A percentile compares a stretch with the other conserved stretches of the same genome.
These are phyloP conservation scores for Volvox africanus DNA, from an alignment of 139 green algal species.

Conservation along the genomic window DNA sequence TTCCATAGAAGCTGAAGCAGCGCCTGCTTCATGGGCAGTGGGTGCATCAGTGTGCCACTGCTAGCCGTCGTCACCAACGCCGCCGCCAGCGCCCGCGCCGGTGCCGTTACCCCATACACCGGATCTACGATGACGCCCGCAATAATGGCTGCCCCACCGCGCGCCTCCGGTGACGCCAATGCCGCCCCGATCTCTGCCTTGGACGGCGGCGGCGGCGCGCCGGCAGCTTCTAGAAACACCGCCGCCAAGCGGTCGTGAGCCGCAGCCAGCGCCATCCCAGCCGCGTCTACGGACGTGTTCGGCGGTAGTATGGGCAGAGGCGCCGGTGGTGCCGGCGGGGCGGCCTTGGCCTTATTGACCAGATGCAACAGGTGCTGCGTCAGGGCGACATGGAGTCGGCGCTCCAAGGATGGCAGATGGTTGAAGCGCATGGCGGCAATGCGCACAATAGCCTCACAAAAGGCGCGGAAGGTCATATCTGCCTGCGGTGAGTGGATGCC, in stretches of 20 bases:
- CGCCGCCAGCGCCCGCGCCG: constrained; percentile 12
- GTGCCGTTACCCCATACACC: constrained; percentile 9
- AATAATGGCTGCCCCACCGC: not conserved
- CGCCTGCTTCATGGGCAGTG: constrained; percentile 13
- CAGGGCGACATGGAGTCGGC: constrained; percentile 68
- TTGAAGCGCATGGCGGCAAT: constrained; percentile 56
- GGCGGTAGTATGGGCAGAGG: constrained; percentile 27
- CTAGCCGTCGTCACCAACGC: not conserved
- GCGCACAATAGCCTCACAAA: constrained; percentile 71
- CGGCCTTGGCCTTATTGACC: constrained; percentile 48
- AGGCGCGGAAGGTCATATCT: constrained; percentile 70
- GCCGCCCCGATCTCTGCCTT: constrained; percentile 23
- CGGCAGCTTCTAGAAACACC: constrained; percentile 11
- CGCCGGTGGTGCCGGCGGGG: constrained; percentile 25
- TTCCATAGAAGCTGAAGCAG: constrained; percentile 43
- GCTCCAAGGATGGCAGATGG: constrained; percentile 61
- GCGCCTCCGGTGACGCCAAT: constrained; percentile 24
- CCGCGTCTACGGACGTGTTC: constrained; percentile 15
- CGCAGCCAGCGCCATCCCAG: not conserved
- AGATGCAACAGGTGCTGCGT: constrained; percentile 66
- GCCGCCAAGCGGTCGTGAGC: not conserved
- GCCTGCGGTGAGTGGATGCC: constrained; percentile 31
- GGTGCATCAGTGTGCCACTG: constrained; percentile 17
- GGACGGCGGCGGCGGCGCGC: constrained; percentile 15
- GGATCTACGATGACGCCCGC: not conserved